A percentile compares a stretch with the other conserved stretches of the same genome.
phyloP scores from a whole-genome alignment of 2,329 filamentous ascomycete species.

The Zymoseptoria passerinii region DNA sequence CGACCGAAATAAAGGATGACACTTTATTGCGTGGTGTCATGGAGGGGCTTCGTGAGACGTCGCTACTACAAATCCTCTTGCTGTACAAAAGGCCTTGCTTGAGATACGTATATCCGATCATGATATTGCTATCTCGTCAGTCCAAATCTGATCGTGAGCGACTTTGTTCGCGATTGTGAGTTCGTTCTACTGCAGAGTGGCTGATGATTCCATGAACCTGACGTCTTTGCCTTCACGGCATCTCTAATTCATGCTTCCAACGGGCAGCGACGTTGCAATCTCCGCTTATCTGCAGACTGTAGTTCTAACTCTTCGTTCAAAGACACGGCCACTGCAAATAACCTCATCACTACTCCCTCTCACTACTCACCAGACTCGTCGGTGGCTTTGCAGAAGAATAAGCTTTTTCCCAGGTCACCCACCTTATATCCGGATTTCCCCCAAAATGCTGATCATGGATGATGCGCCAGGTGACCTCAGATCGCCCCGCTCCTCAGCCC shows the following conservation, averaged over 20 bases:
- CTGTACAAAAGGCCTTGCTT: neutral
- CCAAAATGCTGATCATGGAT: neutral
- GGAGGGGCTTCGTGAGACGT: neutral
- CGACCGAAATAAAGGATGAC: neutral
- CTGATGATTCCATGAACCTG: neutral
- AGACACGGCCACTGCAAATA: neutral
- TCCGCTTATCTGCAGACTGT: too few species aligned
- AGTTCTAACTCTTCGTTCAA: conserved; percentile 2
- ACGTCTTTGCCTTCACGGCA: conserved; percentile 1
- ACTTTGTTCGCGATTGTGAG: too few species aligned
- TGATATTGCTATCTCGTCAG: neutral
- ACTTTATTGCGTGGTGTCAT: neutral
- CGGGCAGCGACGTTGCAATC: conserved; percentile 1
- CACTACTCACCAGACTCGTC: too few species aligned
- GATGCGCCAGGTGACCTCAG: neutral
- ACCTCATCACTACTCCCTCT: too few species aligned
- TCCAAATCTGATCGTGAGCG: neutral
- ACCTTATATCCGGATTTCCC: neutral
- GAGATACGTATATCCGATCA: neutral
- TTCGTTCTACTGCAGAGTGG: neutral
- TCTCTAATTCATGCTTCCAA: conserved; percentile 1
- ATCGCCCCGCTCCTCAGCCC: neutral
- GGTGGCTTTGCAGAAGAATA: neutral
- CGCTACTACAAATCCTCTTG: neutral
- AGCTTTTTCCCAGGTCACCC: neutral